A percentile compares a stretch with the other conserved stretches of the same genome.
phyloP scores from a whole-genome alignment of 75 land plant genomes.

The Picea glauca region DNA sequence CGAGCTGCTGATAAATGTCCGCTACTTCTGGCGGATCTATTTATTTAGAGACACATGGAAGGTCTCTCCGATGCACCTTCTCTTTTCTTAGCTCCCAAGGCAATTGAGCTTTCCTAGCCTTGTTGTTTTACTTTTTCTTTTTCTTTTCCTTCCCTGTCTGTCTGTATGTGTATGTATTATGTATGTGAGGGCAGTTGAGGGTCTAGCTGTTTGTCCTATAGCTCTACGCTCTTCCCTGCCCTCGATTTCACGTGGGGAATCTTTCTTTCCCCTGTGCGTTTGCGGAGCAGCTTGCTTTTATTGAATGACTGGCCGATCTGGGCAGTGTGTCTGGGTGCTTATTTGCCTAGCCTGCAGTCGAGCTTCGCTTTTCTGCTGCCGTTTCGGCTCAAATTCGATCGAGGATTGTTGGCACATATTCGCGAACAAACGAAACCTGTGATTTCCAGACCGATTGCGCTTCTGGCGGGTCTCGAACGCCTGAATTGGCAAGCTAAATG shows the following conservation, averaged over 20 bases:
- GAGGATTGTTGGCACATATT: no score
- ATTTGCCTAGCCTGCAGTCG: no score
- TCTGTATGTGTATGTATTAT: background rate
- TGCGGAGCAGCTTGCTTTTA: background rate
- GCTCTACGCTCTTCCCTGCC: background rate
- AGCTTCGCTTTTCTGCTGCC: no score
- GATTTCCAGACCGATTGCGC: no score
- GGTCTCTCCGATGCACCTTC: background rate
- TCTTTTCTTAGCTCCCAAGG: background rate
- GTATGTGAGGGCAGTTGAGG: conserved; percentile 3
- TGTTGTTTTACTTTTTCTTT: background rate
- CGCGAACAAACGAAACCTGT: no score
- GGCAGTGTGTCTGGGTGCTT: background rate
- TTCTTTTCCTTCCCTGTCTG: background rate
- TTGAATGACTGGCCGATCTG: conserved; percentile 2
- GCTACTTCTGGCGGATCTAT: background rate
- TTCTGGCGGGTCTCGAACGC: background rate
- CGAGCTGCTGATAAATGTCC: background rate
- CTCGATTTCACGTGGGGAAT: conserved; percentile 11
- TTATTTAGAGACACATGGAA: background rate
- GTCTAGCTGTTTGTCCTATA: conserved; percentile 2
- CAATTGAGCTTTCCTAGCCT: background rate
- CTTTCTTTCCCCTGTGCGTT: conserved; percentile 1
- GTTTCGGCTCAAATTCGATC: no score
- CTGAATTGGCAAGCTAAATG: conserved; percentile 2